Percentiles rank a stretch among this genome's conserved stretches.
These are phyloP conservation scores for Pseudisothecium myosuroides DNA, from an alignment of 225 moss, liverwort and hornwort genomes.

Conservation along the genomic window DNA sequence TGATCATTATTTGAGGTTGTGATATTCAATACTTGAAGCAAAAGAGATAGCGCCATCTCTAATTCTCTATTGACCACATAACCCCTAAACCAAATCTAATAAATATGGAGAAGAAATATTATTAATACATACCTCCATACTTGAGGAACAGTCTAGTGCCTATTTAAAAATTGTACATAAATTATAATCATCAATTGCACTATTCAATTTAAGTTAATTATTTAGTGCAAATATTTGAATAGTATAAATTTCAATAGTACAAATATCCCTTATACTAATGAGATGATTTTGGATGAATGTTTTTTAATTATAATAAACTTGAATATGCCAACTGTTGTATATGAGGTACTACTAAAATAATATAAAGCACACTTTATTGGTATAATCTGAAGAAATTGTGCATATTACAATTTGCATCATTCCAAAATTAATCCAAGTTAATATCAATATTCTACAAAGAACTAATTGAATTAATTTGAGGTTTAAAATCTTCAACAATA, in stretches of 20 bases:
- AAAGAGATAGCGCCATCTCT: neutral
- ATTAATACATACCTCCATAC: no score
- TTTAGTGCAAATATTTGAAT: neutral
- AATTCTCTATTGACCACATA: neutral
- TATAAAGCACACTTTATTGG: neutral
- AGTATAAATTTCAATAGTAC: neutral
- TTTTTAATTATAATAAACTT: neutral
- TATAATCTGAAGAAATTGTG: neutral
- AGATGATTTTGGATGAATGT: neutral
- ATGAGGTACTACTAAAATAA: no score
- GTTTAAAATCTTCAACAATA: neutral
- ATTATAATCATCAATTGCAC: neutral
- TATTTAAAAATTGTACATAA: no score
- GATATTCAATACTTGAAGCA: neutral
- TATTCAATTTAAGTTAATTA: no score
- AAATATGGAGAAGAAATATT: fast-evolving
- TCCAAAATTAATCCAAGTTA: neutral
- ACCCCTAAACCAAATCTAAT: fast-evolving
- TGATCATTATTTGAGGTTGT: fast-evolving
- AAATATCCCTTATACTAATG: neutral
- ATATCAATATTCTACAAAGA: no score
- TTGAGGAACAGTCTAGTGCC: fast-evolving
- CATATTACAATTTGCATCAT: neutral
- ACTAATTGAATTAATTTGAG: no score
- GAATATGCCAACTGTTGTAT: neutral